These are phyloP conservation scores for Suhomyces faveliae DNA, from an alignment of 805 yeast genomes.

Conservation along the genomic window DNA sequence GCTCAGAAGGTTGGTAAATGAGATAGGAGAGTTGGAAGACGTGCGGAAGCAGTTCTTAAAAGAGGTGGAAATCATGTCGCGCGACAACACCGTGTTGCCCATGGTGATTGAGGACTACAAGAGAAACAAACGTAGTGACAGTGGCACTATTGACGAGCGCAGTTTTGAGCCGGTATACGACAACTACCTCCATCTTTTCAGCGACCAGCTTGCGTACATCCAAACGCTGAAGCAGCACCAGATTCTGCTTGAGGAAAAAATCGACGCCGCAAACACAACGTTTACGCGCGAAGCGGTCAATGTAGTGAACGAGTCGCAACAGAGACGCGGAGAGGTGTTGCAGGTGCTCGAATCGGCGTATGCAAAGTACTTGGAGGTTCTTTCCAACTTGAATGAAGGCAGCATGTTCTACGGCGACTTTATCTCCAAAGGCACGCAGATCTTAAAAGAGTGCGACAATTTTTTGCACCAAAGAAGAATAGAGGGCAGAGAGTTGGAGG, in stretches of 20 bases:
- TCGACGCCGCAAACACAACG: conserved; percentile 13
- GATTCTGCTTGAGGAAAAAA: conserved; percentile 15
- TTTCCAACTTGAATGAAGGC: conserved; percentile 65
- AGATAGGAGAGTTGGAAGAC: conserved; percentile 28
- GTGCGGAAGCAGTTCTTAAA: conserved; percentile 42
- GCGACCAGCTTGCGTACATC: conserved; percentile 49
- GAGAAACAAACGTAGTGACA: conserved; percentile 13
- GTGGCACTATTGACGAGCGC: conserved; percentile 23
- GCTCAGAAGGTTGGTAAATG: conserved; percentile 33
- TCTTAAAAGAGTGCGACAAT: conserved; percentile 49
- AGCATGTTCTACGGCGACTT: conserved; percentile 67
- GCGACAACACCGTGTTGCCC: conserved; percentile 50
- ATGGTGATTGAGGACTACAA: conserved; percentile 51
- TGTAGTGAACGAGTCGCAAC: conserved; percentile 19
- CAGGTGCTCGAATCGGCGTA: conserved; percentile 52
- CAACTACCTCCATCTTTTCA: conserved; percentile 46
- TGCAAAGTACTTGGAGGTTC: conserved; percentile 53
- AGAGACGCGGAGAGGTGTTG: conserved; percentile 47
- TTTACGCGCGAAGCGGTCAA: conserved; percentile 10
- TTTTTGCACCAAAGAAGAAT: conserved; percentile 51
- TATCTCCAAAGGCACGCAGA: conserved; percentile 42
- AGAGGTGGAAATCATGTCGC: conserved; percentile 43
- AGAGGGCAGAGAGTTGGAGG: conserved; percentile 53
- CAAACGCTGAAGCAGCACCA: conserved; percentile 35
- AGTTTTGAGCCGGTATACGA: conserved; percentile 39